Evolutionary conservation across 148 eudicot species (phyloP), one percentile per base, ranked within the genome.

Genomic region (Selenicereus undatus): DNA sequence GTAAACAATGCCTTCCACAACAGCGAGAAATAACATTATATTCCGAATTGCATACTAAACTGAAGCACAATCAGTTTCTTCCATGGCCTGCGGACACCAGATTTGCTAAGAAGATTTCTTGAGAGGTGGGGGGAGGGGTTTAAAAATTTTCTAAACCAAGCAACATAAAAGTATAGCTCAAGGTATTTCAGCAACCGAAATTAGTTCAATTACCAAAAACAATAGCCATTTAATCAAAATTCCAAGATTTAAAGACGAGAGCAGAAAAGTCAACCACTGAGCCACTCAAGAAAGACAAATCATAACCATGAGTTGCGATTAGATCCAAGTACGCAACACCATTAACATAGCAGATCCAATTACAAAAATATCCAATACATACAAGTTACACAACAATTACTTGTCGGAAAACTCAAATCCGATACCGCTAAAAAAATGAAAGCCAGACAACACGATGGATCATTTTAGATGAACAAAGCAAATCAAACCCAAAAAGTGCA

Each of bases 291-390:
- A 22, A 54, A 30, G 16, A 24, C 4, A 43, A 27, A 75, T 48
- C 64, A 29, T 16, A 74, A 39, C 29, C 48, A 21, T 11, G 6
- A 69, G 27, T 70, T n/a, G 65, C 80, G 50, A 76, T 73, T 77
- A 80, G 86, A 84, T 77, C 74, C 76, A 70, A 17, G 30, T 66
- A 80, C n/a, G 12, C 75, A 73, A 4, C 52, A 42, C 11, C 18
- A 4, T 16, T 27, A 32, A 12, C 70, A 58, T 0, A 20, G 32
- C 20, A 24, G 62, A 74, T 45, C 78, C 66, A 45, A 64, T 36
- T 20, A 43, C 17, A 30, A 80, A 27, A 11, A 69, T 64, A 30
- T 64, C 69, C 22, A 64, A 64, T 26, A 9, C 69, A 64, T 64
- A 64, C 30, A 64, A 64, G 29, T 24, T 9, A 64, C 22, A 64